A percentile compares a stretch with the other conserved stretches of the same genome.
Conservation (phyloP, 78 protist genomes). For the Guillardia theta region DNA sequence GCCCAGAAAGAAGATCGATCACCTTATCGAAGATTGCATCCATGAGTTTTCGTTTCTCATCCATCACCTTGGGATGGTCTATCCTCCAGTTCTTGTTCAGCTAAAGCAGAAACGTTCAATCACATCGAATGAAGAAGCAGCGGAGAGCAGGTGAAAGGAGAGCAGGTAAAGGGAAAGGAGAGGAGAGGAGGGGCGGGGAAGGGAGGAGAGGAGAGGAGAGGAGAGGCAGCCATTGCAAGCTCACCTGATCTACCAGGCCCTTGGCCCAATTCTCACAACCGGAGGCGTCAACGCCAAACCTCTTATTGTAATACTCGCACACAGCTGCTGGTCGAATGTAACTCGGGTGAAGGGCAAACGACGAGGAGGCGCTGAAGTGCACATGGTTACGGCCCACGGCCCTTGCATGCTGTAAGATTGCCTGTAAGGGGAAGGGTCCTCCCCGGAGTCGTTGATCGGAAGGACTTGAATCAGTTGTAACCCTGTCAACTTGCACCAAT, state of each 20-base stretch:
- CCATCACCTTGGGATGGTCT: slow-evolving; percentile 16
- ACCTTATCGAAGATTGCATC: slow-evolving; percentile 7
- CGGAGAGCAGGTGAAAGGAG: neutral
- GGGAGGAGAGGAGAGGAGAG: neutral
- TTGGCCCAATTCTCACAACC: neutral
- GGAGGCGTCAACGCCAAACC: neutral
- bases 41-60: neutral
- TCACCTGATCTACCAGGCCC: too few species aligned
- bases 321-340: slow-evolving; percentile 10
- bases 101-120: neutral
- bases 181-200: neutral
- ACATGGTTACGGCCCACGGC: neutral
- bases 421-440: slow-evolving; percentile 25
- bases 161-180: neutral
- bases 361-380: neutral
- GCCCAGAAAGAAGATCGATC: neutral
- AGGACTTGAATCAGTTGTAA: neutral
- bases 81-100: slow-evolving; percentile 33
- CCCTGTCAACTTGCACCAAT: slow-evolving; percentile 49
- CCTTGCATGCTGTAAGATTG: neutral
- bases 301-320: neutral
- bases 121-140: neutral
- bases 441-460: slow-evolving; percentile 35
- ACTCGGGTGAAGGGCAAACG: slow-evolving; percentile 25
- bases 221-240: too few species aligned